Conservation (phyloP, 148 eudicot species). For the Nyssa sinensis region DNA sequence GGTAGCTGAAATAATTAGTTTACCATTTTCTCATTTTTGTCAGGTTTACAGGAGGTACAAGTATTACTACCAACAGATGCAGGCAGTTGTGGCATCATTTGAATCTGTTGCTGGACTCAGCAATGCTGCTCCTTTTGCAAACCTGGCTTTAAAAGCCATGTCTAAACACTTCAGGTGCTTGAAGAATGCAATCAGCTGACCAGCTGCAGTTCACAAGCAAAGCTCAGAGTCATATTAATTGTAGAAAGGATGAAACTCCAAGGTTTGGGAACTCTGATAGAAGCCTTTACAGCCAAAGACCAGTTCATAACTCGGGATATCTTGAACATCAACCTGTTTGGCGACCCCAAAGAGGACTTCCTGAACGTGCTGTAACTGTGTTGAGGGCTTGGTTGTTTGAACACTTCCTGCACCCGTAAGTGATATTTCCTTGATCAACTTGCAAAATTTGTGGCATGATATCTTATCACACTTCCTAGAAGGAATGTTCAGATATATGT, state of each 20-base stretch:
- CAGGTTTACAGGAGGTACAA: slow-evolving; percentile 80
- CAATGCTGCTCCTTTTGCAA: slow-evolving; percentile 69
- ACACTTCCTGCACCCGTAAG: slow-evolving; percentile 94
- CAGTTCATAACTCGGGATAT: slow-evolving; percentile 30
- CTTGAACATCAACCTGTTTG: slow-evolving; percentile 56
- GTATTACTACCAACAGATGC: slow-evolving; percentile 78
- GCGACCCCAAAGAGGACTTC: slow-evolving; percentile 94
- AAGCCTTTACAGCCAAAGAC: slow-evolving; percentile 31
- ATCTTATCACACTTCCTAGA: not conserved
- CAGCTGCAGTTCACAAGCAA: slow-evolving; percentile 56
- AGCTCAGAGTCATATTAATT: slow-evolving; percentile 33
- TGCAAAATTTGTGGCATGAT: not conserved
- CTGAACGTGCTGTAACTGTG: slow-evolving; percentile 80
- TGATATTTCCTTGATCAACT: slow-evolving; percentile 2
- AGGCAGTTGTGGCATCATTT: slow-evolving; percentile 69
- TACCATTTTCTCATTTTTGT: not conserved
- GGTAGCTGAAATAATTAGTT: not conserved
- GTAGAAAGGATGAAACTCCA: slow-evolving; percentile 28
- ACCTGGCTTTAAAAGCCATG: slow-evolving; percentile 60
- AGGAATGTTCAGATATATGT: not conserved
- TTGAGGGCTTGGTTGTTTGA: slow-evolving; percentile 85
- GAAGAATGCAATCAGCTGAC: slow-evolving; percentile 62
- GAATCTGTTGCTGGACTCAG: slow-evolving; percentile 79
- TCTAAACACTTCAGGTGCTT: slow-evolving; percentile 67
- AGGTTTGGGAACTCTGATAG: slow-evolving; percentile 29